Evolutionary conservation across 768 basidiomycete genomes (phyloP).

Genomic region (Calvatia gigantea): DNA sequence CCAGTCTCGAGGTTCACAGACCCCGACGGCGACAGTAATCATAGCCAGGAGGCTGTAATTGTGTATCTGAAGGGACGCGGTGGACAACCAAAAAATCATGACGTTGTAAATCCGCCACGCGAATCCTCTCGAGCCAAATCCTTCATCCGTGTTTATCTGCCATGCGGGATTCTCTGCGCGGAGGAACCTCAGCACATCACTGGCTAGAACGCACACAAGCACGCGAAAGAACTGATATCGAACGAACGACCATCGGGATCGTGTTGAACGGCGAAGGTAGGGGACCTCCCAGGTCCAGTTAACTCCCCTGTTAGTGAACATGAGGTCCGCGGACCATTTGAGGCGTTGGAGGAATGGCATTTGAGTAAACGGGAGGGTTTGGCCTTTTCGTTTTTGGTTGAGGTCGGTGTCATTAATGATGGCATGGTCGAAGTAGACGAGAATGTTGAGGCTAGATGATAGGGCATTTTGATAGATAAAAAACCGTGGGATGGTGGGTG

Average conservation of each 20-base stretch:
- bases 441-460: neutral
- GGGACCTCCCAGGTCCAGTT: slow-evolving; percentile 14
- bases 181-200: too few relatives aligned
- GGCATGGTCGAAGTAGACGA: slow-evolving; percentile 7
- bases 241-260: slow-evolving; percentile 3
- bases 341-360: slow-evolving; percentile 4
- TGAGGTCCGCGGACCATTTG: slow-evolving; percentile 4
- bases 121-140: too few relatives aligned
- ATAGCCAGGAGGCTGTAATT: neutral
- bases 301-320: slow-evolving; percentile 8
- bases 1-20: slow-evolving; percentile 24
- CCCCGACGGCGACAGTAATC: slow-evolving; percentile 11
- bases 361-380: neutral
- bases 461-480: neutral
- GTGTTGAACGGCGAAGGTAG: neutral
- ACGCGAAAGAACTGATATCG: neutral
- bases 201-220: neutral
- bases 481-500: neutral
- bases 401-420: slow-evolving; percentile 9
- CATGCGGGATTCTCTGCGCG: too few relatives aligned
- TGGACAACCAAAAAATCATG: slow-evolving; percentile 1
- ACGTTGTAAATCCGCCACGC: slow-evolving; percentile 3
- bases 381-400: neutral
- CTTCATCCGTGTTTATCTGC: too few relatives aligned
- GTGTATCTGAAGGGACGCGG: neutral